These are phyloP conservation scores for Fusarium graminum DNA, from an alignment of 2,329 filamentous ascomycete genomes.

Conservation along the genomic window DNA sequence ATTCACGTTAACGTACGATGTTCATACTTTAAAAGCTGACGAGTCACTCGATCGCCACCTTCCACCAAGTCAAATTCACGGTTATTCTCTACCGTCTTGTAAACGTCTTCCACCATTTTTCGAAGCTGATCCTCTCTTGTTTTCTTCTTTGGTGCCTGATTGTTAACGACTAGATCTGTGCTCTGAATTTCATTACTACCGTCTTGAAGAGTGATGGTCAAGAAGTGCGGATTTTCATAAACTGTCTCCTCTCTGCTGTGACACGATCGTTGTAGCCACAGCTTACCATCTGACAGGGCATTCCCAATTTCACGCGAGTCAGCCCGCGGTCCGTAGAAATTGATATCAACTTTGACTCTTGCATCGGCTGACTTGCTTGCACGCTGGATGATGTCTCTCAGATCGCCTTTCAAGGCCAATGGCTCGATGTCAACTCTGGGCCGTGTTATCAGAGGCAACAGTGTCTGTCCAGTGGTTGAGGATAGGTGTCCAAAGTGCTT, in stretches of 20 bases:
- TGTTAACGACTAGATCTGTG: accelerated
- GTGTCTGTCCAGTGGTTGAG: not conserved
- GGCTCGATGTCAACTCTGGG: not conserved
- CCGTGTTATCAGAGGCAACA: not conserved
- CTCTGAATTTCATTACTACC: accelerated
- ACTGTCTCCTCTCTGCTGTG: not conserved
- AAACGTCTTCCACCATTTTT: conserved; percentile 16
- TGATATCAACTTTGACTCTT: conserved; percentile 16
- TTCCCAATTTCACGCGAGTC: accelerated
- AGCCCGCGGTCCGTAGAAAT: not conserved
- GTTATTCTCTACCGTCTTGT: conserved; percentile 21
- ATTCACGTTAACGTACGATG: accelerated
- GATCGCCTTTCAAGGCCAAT: not conserved
- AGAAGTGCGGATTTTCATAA: conserved; percentile 20
- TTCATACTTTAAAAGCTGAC: not conserved
- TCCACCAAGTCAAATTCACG: conserved; percentile 9
- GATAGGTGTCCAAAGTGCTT: not conserved
- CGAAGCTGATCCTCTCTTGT: conserved; percentile 18
- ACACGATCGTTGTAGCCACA: conserved; percentile 17
- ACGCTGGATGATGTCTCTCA: conserved; percentile 11
- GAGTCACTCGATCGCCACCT: conserved; percentile 10
- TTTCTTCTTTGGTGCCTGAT: not conserved
- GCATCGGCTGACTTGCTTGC: conserved; percentile 7
- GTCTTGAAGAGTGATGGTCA: not conserved
- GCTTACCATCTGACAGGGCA: not conserved